Percentiles rank a stretch among this genome's conserved stretches.
Evolutionary conservation across 2,329 filamentous ascomycete species (phyloP).

Genomic region (Penicillium thymicola): DNA sequence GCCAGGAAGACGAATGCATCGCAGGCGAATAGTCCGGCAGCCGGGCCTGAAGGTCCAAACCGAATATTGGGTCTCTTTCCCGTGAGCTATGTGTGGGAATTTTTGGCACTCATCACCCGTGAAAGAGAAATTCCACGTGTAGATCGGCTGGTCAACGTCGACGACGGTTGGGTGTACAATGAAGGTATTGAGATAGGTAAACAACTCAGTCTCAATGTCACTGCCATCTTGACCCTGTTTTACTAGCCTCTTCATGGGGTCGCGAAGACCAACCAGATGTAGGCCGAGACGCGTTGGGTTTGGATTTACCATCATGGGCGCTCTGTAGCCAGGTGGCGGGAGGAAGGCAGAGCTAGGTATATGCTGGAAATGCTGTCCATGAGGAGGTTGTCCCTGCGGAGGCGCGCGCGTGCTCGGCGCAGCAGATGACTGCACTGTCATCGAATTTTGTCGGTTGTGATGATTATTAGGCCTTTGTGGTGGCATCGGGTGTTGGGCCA

Average conservation of each 20-base stretch:
- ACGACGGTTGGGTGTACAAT: conserved; percentile 31
- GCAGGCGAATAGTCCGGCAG: conserved; percentile 64
- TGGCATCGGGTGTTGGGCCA: background rate
- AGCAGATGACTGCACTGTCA: background rate
- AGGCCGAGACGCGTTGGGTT: conserved; percentile 32
- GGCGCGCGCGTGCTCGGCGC: background rate
- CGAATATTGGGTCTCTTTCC: conserved; percentile 22
- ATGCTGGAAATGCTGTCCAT: background rate
- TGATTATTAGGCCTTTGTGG: background rate
- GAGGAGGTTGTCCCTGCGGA: background rate
- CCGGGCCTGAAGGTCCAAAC: conserved; percentile 46
- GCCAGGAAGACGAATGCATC: conserved; percentile 55
- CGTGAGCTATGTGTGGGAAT: conserved; percentile 29
- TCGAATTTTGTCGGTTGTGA: background rate
- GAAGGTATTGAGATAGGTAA: conserved; percentile 37
- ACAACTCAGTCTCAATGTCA: conserved; percentile 29
- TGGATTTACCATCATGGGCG: conserved; percentile 14
- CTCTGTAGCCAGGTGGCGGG: conserved; percentile 10
- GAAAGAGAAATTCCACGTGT: conserved; percentile 39
- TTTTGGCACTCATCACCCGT: conserved; percentile 25
- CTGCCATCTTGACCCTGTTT: conserved; percentile 16
- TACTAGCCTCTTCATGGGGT: conserved; percentile 45
- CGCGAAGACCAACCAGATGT: conserved; percentile 58
- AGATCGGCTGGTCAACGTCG: conserved; percentile 22
- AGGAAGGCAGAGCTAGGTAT: conserved; percentile 2